A percentile compares a stretch with the other conserved stretches of the same genome.
These are phyloP conservation scores for Sporobolomyces phaffii DNA, from an alignment of 768 basidiomycete species.

Conservation along the genomic window DNA sequence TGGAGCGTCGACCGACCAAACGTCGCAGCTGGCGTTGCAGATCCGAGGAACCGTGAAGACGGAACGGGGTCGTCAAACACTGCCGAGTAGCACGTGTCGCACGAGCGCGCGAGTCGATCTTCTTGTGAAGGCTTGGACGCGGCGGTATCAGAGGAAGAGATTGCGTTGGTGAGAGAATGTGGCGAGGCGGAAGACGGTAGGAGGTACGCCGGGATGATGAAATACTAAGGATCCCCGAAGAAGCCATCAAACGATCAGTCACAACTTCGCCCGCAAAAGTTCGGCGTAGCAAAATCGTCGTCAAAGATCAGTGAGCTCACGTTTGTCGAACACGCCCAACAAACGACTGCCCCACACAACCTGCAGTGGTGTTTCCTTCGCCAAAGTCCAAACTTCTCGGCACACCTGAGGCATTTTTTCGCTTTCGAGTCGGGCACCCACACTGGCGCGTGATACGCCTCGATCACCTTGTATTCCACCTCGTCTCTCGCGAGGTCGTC, in stretches of 20 bases:
- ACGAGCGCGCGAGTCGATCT: slow-evolving; percentile 61
- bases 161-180: neutral
- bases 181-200: neutral
- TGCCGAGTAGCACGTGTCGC: slow-evolving; percentile 76
- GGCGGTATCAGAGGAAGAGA: slow-evolving; percentile 39
- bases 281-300: too few species aligned
- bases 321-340: slow-evolving; percentile 71
- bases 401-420: slow-evolving; percentile 79
- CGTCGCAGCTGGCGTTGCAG: neutral
- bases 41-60: slow-evolving; percentile 16
- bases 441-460: slow-evolving; percentile 80
- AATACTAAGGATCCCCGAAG: slow-evolving; percentile 56
- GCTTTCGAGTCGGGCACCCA: slow-evolving; percentile 87
- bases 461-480: slow-evolving; percentile 49
- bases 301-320: slow-evolving; percentile 50
- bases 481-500: neutral
- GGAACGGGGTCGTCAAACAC: slow-evolving; percentile 54
- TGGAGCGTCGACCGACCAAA: slow-evolving; percentile 7
- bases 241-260: too few species aligned
- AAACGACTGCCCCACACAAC: slow-evolving; percentile 85
- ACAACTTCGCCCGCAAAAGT: too few species aligned
- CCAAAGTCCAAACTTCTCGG: slow-evolving; percentile 81
- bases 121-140: slow-evolving; percentile 41
- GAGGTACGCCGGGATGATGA: slow-evolving; percentile 57
- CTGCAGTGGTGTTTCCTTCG: slow-evolving; percentile 94